Percentiles rank a stretch among this genome's conserved stretches.
Evolutionary conservation across 352 stramenopile genomes (phyloP).

Genomic region (Phytophthora foliorum): DNA sequence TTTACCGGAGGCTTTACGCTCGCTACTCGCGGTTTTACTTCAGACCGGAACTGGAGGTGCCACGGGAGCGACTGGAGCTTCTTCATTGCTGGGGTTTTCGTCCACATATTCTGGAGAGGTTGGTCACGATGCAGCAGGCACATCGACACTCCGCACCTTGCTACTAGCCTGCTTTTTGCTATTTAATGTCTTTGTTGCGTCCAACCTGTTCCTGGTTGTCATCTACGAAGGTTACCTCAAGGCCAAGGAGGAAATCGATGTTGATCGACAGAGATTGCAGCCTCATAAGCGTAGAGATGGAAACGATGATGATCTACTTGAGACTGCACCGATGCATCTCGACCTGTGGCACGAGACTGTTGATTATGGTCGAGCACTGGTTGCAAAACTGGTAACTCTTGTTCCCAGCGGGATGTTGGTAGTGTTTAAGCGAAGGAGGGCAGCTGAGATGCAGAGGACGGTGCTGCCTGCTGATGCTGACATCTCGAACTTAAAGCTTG

Average conservation of each 20-base stretch:
- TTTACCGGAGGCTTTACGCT: slow-evolving; percentile 40
- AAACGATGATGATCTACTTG: slow-evolving; percentile 13
- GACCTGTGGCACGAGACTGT: slow-evolving; percentile 9
- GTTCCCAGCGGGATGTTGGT: neutral
- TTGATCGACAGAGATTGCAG: slow-evolving; percentile 9
- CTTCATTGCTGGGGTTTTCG: slow-evolving; percentile 15
- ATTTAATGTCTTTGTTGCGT: slow-evolving; percentile 52
- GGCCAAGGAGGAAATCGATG: slow-evolving; percentile 41
- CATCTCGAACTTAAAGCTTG: neutral
- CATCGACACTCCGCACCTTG: slow-evolving; percentile 37
- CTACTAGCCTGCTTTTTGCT: slow-evolving; percentile 57
- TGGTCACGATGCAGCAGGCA: slow-evolving; percentile 33
- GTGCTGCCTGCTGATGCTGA: slow-evolving; percentile 15
- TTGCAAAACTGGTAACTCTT: slow-evolving; percentile 1
- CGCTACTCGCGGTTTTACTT: slow-evolving; percentile 52
- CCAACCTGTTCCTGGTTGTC: slow-evolving; percentile 59
- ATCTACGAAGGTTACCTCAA: slow-evolving; percentile 52
- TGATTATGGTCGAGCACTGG: slow-evolving; percentile 8
- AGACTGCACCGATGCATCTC: slow-evolving; percentile 24
- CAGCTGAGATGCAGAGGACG: slow-evolving; percentile 26
- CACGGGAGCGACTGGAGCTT: slow-evolving; percentile 1
- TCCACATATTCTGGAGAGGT: slow-evolving; percentile 18
- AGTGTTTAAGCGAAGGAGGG: neutral
- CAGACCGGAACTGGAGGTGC: slow-evolving; percentile 27
- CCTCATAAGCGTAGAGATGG: neutral